Percentiles rank a stretch among this genome's conserved stretches.
Evolutionary conservation across 2,329 filamentous ascomycete genomes (phyloP).

Genomic region (Xylariaceae sp.): DNA sequence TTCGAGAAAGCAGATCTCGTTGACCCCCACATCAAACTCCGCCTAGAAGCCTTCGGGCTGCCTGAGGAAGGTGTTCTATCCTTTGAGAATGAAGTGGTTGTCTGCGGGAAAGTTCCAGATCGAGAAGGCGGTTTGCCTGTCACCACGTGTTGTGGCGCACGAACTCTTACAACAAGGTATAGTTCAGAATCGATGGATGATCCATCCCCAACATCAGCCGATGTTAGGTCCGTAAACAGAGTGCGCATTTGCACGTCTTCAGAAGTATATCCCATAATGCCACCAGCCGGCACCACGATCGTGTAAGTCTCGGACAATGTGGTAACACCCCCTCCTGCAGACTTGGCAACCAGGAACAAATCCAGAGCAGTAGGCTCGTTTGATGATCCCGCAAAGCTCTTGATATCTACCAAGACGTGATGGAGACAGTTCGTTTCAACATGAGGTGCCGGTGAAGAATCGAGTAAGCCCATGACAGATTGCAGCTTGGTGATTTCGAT

Average conservation of each 20-base stretch:
- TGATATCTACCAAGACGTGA: conserved; percentile 79
- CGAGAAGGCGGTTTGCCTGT: conserved; percentile 48
- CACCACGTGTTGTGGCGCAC: conserved; percentile 53
- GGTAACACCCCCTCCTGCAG: conserved; percentile 56
- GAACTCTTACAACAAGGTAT: conserved; percentile 79
- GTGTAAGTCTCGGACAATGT: conserved; percentile 80
- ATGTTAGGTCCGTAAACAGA: conserved; percentile 80
- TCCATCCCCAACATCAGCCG: conserved; percentile 64
- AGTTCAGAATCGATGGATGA: conserved; percentile 65
- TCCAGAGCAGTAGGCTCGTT: conserved; percentile 73
- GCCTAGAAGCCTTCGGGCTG: conserved; percentile 52
- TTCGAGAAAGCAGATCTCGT: conserved; percentile 53
- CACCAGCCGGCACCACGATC: conserved; percentile 71
- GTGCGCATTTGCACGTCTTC: conserved; percentile 71
- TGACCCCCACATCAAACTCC: conserved; percentile 66
- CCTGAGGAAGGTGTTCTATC: conserved; percentile 49
- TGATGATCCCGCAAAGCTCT: conserved; percentile 72
- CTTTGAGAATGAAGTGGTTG: conserved; percentile 35
- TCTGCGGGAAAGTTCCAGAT: conserved; percentile 44
- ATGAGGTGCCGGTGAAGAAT: conserved; percentile 68
- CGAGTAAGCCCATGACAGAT: conserved; percentile 90
- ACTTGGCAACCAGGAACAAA: conserved; percentile 72
- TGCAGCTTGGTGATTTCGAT: conserved; percentile 88
- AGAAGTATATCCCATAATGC: conserved; percentile 62
- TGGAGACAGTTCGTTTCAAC: conserved; percentile 70